Percentiles rank a stretch among this genome's conserved stretches.
phyloP scores from a whole-genome alignment of 805 yeast genomes.

The Blastobotrys muscicola region DNA sequence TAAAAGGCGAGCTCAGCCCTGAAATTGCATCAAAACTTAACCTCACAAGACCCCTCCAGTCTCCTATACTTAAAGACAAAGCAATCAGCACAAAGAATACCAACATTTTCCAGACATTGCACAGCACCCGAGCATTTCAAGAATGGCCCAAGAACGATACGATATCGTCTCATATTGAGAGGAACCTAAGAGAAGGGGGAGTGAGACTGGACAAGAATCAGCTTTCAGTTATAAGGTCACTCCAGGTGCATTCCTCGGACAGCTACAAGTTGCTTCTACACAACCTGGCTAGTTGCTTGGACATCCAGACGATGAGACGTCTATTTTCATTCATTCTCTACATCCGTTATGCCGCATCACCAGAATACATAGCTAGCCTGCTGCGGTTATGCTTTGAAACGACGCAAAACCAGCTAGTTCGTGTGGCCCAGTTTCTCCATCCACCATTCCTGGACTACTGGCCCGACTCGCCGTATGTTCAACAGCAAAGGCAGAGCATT shows the following conservation, averaged over 20 bases:
- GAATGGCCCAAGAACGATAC: neutral
- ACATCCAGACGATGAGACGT: neutral
- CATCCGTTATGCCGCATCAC: neutral
- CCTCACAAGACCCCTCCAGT: slow-evolving; percentile 6
- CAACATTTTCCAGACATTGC: neutral
- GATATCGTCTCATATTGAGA: neutral
- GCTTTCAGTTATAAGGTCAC: no score
- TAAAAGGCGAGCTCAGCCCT: neutral
- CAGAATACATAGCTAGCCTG: no score
- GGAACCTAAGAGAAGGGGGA: neutral
- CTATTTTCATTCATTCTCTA: slow-evolving; percentile 1
- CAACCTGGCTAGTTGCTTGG: neutral
- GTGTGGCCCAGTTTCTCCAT: no score
- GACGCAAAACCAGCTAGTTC: no score
- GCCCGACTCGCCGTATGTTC: neutral
- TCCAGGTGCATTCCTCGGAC: no score
- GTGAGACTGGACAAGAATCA: no score
- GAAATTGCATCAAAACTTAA: slow-evolving; percentile 1
- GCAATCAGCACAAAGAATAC: neutral
- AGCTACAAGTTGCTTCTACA: no score
- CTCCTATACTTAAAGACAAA: neutral
- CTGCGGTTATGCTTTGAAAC: no score
- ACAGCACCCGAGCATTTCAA: neutral
- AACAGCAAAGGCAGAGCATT: neutral
- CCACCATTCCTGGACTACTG: neutral